phyloP scores from a whole-genome alignment of 106 monocot genomes.

The Dendrobium nobile region DNA sequence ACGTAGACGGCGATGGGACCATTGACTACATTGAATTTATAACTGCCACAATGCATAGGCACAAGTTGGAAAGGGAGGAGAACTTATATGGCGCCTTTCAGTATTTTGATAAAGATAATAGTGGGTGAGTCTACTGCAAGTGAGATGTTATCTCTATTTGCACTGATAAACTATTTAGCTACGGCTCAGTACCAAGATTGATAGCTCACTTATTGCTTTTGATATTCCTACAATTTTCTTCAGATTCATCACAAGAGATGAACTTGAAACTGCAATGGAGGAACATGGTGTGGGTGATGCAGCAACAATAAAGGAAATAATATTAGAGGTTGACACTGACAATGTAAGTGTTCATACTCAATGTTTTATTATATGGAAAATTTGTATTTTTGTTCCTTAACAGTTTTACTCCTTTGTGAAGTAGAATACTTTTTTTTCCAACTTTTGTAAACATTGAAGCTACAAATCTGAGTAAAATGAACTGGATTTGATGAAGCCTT shows the following conservation, averaged over 20 bases:
- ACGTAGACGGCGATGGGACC: conserved; percentile 50
- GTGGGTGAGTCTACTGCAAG: conserved; percentile 24
- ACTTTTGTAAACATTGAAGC: neutral
- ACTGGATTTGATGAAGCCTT: no score
- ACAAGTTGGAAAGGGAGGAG: conserved; percentile 50
- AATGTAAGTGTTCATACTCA: conserved; percentile 34
- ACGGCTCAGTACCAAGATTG: no score
- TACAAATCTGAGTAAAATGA: neutral
- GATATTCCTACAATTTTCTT: neutral
- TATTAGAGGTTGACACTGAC: conserved; percentile 73
- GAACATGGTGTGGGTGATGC: conserved; percentile 75
- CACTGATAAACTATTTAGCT: no score
- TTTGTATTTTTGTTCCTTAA: neutral
- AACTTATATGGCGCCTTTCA: conserved; percentile 39
- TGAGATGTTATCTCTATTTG: no score
- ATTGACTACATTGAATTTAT: conserved; percentile 55
- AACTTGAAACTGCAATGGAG: conserved; percentile 56
- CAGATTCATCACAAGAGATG: conserved; percentile 77
- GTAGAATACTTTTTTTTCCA: neutral
- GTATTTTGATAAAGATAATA: conserved; percentile 46
- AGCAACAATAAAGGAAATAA: conserved; percentile 68
- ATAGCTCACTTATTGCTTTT: neutral
- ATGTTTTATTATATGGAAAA: no score
- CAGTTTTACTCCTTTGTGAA: neutral
- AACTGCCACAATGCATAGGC: conserved; percentile 51